Conservation (phyloP, 23 red algal genomes). For the Chondrus crispus region DNA sequence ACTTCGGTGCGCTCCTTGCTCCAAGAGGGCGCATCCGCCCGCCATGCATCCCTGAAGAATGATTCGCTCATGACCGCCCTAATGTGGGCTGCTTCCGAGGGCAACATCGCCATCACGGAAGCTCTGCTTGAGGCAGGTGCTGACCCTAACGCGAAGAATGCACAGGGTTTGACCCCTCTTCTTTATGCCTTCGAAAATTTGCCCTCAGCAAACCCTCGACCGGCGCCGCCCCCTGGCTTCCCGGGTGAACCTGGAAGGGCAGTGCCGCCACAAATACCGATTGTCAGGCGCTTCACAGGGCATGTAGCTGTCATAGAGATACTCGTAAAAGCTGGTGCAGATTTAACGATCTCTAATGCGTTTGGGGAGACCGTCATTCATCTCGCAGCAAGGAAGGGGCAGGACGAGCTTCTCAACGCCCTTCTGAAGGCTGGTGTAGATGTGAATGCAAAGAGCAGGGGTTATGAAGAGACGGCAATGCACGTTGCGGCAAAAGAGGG, state of each 20-base stretch:
- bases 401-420: background rate
- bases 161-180: constrained; percentile 17
- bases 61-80: constrained; percentile 47
- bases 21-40: constrained; percentile 4
- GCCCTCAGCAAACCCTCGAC: constrained; percentile 19
- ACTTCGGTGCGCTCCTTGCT: background rate
- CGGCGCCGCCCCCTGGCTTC: constrained; percentile 43
- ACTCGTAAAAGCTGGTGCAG: constrained; percentile 2
- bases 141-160: constrained; percentile 25
- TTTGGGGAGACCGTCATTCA: constrained; percentile 40
- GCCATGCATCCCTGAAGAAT: background rate
- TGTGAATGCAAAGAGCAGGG: background rate
- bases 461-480: constrained; percentile 48
- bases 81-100: constrained; percentile 62
- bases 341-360: background rate
- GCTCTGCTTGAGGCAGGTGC: constrained; percentile 21
- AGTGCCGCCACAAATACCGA: background rate
- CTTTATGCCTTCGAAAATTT: constrained; percentile 47
- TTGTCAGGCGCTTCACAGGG: constrained; percentile 16
- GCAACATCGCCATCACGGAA: background rate
- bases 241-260: background rate
- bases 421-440: constrained; percentile 14
- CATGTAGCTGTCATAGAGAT: constrained; percentile 42
- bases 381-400: constrained; percentile 46
- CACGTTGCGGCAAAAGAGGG: constrained; percentile 47